A percentile compares a stretch with the other conserved stretches of the same genome.
These are phyloP conservation scores for Dissoconium aciculare DNA, from an alignment of 2,329 filamentous ascomycete genomes.

Conservation along the genomic window DNA sequence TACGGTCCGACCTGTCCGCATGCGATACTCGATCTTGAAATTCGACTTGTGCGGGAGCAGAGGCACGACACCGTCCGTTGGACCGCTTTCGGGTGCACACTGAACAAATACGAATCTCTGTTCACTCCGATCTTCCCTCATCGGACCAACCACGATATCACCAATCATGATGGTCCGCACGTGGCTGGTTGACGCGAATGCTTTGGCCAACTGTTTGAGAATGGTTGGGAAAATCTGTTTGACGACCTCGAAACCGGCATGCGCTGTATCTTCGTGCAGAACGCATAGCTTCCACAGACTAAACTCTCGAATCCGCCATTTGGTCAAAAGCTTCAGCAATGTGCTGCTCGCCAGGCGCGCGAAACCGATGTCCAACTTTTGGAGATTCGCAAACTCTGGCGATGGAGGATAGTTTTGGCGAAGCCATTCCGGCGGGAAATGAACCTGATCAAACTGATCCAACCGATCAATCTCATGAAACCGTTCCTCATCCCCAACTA, in stretches of 20 bases:
- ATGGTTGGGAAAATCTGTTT: constrained; percentile 6
- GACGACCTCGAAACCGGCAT: neutral
- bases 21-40: too few relatives aligned
- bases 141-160: too few relatives aligned
- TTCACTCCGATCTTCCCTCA: too few relatives aligned
- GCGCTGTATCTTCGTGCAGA: neutral
- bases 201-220: constrained; percentile 4
- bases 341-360: constrained; percentile 2
- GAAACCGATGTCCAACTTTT: constrained; percentile 13
- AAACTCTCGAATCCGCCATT: constrained; percentile 12
- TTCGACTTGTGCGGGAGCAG: too few relatives aligned
- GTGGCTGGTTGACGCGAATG: constrained; percentile 1
- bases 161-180: constrained; percentile 6
- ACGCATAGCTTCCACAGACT: constrained; percentile 14
- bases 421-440: neutral
- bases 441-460: constrained; percentile 4
- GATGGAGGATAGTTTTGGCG: constrained; percentile 2
- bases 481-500: too few relatives aligned
- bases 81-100: too few relatives aligned
- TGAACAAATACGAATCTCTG: too few relatives aligned
- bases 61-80: too few relatives aligned
- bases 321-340: constrained; percentile 11
- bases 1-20: too few relatives aligned
- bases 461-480: too few relatives aligned
- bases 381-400: constrained; percentile 8